Base-by-base conservation (phyloP, 2,329 filamentous ascomycete genomes). In the Metarhizium robertsii region DNA sequence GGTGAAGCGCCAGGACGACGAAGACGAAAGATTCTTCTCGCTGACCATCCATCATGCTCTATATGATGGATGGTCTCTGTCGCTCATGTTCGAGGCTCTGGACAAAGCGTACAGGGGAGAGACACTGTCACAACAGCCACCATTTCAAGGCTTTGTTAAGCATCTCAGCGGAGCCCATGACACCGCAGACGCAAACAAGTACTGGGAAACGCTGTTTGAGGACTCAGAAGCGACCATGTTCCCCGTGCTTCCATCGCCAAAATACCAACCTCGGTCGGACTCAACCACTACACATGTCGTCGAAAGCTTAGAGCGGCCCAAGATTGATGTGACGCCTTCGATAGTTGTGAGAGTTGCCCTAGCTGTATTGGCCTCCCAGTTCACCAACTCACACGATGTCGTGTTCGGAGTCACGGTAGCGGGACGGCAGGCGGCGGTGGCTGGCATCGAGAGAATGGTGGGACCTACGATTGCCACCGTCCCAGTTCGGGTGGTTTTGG, bases 361-460 rank as follows among this genome's bases (percentile, higher is more conserved):
- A 61, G 73, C 75, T 10, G 74, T 77, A 52, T 62, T 85, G 1
- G 61, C 82, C 4, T 67, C 72, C 18, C 67, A 69, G 11, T 84
- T 84, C 58, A 62, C 72, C 3, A 78, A 56, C 1, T 56, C 55
- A 0, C 46, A 68, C 1, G 72, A 75, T 53, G 65, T 75, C 14
- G 62, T 72, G 5, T 75, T 76, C 52, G 74, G 74, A 1, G 67
- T 70, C 55, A 75, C 72, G 0, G 60, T 75, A 2, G 72, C 74
- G 2, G 74, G 75, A 6, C 69, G 74, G 18, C 59, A 60, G 2
- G 59, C 57, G 2, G 50, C 62, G 4, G 54, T 67, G 0, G 36
- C 45, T 2, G 62, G 59, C 16, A 57, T 61, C n/a, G 60, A 65
- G 10, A 29, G 38, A 1, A 60, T 64, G 8, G 47, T 58, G 6